Conservation (phyloP, 139 green algal genomes). For the Picochlorum sp. region DNA sequence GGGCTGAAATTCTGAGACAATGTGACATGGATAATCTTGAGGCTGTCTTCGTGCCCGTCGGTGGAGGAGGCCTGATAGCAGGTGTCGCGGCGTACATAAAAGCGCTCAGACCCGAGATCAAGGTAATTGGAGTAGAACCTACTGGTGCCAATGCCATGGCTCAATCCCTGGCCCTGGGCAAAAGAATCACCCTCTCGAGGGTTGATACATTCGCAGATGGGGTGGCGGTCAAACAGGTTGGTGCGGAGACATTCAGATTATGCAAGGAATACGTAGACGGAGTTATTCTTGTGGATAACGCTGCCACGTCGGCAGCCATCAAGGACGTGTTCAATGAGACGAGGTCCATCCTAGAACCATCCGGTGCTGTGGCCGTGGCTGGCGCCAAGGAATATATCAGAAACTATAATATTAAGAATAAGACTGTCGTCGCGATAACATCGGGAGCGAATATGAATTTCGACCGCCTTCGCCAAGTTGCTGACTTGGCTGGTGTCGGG, state of each 20-base stretch:
- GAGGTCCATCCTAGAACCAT: conserved; percentile 82
- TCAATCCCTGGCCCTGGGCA: conserved; percentile 53
- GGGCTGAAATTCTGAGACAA: conserved; percentile 78
- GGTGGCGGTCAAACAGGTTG: conserved; percentile 42
- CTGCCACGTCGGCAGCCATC: conserved; percentile 78
- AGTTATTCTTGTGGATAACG: conserved; percentile 82
- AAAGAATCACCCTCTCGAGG: conserved; percentile 57
- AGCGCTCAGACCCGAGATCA: conserved; percentile 42
- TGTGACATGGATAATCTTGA: conserved; percentile 49
- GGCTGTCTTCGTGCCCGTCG: conserved; percentile 84
- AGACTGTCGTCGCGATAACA: conserved; percentile 55
- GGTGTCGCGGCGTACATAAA: conserved; percentile 89
- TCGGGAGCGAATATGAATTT: conserved; percentile 93
- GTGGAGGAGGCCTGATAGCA: conserved; percentile 84
- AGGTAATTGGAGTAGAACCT: conserved; percentile 92
- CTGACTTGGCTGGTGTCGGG: conserved; percentile 90
- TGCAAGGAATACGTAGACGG: conserved; percentile 81
- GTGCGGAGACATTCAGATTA: conserved; percentile 86
- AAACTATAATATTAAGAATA: neutral
- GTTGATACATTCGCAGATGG: conserved; percentile 90
- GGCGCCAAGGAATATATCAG: conserved; percentile 62
- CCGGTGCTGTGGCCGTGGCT: conserved; percentile 82
- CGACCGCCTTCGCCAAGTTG: conserved; percentile 83
- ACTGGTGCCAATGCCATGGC: conserved; percentile 88
- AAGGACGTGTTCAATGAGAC: conserved; percentile 88